A percentile compares a stretch with the other conserved stretches of the same genome.
Evolutionary conservation across 768 basidiomycete species (phyloP).

Genomic region (Lactarius psammicola): DNA sequence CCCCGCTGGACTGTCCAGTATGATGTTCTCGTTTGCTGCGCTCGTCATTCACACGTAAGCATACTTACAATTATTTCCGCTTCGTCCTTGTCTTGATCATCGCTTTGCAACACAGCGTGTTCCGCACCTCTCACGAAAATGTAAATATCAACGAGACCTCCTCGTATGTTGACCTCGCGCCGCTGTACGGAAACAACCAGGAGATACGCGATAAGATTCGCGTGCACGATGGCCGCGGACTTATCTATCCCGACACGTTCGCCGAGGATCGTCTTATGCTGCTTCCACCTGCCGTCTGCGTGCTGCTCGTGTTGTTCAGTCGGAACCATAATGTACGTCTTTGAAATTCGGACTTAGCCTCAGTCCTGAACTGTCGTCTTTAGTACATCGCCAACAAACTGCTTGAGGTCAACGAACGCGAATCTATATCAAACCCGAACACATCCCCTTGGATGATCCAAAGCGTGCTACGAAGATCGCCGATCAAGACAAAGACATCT

Average conservation of each 20-base stretch:
- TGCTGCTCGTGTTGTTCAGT: constrained; percentile 79
- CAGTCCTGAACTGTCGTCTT: background rate
- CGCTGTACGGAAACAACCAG: constrained; percentile 76
- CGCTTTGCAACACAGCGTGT: constrained; percentile 50
- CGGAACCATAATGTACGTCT: constrained; percentile 80
- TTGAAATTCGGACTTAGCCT: background rate
- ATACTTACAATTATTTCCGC: background rate
- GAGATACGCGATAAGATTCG: constrained; percentile 56
- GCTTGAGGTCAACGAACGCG: constrained; percentile 78
- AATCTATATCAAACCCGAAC: constrained; percentile 57
- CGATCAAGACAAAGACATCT: constrained; percentile 54
- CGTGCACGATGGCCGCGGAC: constrained; percentile 60
- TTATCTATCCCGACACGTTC: constrained; percentile 68
- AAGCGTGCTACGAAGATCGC: constrained; percentile 37
- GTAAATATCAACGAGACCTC: constrained; percentile 78
- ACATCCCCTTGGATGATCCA: constrained; percentile 35
- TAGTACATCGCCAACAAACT: constrained; percentile 80
- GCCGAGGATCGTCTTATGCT: constrained; percentile 76
- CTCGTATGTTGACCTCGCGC: constrained; percentile 81
- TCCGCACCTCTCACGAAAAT: constrained; percentile 73
- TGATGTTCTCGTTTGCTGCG: constrained; percentile 82
- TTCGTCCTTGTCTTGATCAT: background rate
- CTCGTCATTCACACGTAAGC: constrained; percentile 74
- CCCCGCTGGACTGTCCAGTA: constrained; percentile 72
- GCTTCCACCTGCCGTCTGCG: constrained; percentile 75